Evolutionary conservation across 1,284 basidiomycete genomes (phyloP).

Genomic region (Apiotrichum siamense): DNA sequence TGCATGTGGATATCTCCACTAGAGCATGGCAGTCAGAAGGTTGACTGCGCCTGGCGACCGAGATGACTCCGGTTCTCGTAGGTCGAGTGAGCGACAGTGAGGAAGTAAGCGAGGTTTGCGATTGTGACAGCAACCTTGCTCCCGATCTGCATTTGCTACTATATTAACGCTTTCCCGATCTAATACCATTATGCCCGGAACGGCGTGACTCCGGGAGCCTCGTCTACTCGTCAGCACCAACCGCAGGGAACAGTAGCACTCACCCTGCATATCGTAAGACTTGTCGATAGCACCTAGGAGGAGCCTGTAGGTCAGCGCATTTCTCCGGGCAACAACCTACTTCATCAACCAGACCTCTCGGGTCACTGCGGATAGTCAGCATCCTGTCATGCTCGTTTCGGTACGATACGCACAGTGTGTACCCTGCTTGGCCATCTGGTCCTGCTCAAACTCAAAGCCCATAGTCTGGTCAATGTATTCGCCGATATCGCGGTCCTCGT

Average conservation of each 20-base stretch:
- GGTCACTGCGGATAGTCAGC: background rate
- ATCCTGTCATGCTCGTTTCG: no score
- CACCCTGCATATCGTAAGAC: slow-evolving; percentile 1
- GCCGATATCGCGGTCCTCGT: slow-evolving; percentile 7
- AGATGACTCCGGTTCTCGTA: no score
- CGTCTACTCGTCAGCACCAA: background rate
- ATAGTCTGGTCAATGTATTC: slow-evolving; percentile 10
- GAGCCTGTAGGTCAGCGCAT: background rate
- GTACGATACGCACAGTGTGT: background rate
- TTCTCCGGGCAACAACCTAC: background rate
- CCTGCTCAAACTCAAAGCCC: slow-evolving; percentile 17
- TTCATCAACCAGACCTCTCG: slow-evolving; percentile 8
- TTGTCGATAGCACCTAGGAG: slow-evolving; percentile 7
- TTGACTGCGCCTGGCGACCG: no score
- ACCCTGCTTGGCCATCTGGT: slow-evolving; percentile 3
- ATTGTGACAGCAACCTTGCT: no score
- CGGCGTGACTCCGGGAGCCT: background rate
- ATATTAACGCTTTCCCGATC: no score
- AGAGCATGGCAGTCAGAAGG: no score
- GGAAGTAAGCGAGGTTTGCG: no score
- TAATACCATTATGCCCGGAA: background rate
- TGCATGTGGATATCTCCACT: no score
- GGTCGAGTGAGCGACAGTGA: no score
- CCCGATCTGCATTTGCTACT: no score
- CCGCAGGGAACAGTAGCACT: background rate